A percentile compares a stretch with the other conserved stretches of the same genome.
Conservation (phyloP, 495 filamentous ascomycete species). For the Penicillium ochrochloron region DNA sequence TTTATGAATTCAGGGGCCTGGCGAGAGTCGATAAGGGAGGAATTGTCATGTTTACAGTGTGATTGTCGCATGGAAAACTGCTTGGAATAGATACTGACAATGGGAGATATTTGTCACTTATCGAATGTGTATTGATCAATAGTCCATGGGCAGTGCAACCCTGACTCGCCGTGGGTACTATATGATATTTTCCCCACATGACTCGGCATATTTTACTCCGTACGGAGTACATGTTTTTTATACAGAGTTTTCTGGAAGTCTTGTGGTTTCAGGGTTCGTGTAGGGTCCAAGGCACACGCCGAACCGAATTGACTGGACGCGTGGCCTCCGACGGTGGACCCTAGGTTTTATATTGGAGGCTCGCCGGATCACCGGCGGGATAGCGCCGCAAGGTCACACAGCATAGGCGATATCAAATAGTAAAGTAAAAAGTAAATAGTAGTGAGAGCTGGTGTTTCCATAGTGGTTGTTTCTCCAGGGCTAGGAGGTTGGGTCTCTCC, state of each 20-base stretch:
- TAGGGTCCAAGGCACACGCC: neutral
- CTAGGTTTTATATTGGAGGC: neutral
- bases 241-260: neutral
- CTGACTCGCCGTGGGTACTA: neutral
- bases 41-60: neutral
- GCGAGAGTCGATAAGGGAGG: neutral
- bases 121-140: too few species aligned
- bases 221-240: neutral
- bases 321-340: conserved; percentile 1
- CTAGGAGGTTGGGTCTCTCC: neutral
- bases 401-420: neutral
- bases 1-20: neutral
- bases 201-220: neutral
- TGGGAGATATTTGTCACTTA: too few species aligned
- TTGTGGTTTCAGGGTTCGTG: neutral
- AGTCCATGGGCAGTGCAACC: neutral
- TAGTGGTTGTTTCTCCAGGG: neutral
- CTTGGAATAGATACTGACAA: too few species aligned
- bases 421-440: neutral
- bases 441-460: neutral
- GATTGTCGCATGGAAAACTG: neutral
- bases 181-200: neutral
- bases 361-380: neutral
- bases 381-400: neutral
- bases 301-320: neutral